Conservation (phyloP, 139 green algal species). For the Micractinium conductrix region DNA sequence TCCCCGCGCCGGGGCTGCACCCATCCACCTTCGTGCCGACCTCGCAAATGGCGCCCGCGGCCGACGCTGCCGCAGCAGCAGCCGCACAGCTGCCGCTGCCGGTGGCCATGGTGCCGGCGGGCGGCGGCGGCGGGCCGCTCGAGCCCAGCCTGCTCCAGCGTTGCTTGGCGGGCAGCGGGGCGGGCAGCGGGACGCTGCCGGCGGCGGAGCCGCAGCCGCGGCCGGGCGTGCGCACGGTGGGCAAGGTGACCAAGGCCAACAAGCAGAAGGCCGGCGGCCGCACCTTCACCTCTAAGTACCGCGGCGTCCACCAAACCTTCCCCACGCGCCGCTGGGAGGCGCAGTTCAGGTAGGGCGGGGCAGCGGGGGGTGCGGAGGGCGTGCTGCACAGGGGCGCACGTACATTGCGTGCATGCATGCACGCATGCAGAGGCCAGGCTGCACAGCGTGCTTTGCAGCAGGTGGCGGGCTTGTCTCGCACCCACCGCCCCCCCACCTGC, state of each 20-base stretch:
- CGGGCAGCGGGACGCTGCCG: neutral
- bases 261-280: conserved; percentile 49
- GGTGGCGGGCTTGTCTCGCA: no score
- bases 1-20: conserved; percentile 10
- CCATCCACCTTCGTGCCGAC: conserved; percentile 37
- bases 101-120: neutral
- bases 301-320: conserved; percentile 93
- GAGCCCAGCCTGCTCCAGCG: no score
- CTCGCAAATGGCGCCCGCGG: conserved; percentile 1
- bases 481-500: no score
- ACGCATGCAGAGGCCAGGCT: no score
- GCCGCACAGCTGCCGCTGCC: neutral
- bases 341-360: conserved; percentile 74
- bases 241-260: conserved; percentile 37
- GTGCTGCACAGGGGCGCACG: no score
- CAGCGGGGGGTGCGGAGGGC: neutral
- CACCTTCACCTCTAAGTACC: conserved; percentile 84
- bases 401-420: no score
- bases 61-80: neutral
- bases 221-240: neutral
- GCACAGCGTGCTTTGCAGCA: no score
- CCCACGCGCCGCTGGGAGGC: conserved; percentile 91
- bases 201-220: neutral
- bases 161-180: no score
- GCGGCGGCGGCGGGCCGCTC: neutral